Base-by-base conservation (phyloP, 1,284 basidiomycete genomes). In the Austroboletus sp. region DNA sequence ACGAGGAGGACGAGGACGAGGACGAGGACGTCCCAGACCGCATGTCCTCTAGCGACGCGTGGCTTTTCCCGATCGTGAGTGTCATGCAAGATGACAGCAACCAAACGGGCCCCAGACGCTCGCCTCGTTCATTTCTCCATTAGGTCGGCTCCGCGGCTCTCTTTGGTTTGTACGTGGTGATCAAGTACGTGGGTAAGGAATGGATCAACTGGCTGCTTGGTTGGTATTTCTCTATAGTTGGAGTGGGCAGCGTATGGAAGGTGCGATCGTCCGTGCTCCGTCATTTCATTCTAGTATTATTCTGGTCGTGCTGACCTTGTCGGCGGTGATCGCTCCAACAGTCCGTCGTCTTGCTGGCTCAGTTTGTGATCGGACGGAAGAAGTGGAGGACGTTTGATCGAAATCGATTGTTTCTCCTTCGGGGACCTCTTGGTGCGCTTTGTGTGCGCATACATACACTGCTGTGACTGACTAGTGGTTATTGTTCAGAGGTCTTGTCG, bases 191-290 rank as follows among this genome's bases (percentile, higher is more conserved):
- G 35, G 88, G 89, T 33, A 80, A 77, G 56, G 79, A 82, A 55
- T 90, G 88, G 84, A 82, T 96, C 52, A 90, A 90, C 61, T 79
- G 73, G 71, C 51, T 88, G 1, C 67, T 90, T 16, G 78, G 76
- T n/a, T 80, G 81, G 71, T 92, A 92, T 60, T 90, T 90, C 54
- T 73, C 79, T 13, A 19, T 83, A 12, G 71, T 73, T 5, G 83
- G 83, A 0, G 68, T 82, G 10, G 78, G 73, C 9, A 80, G 78
- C 53, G 75, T 86, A n/a, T 82, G 81, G 76, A 80, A 79, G 71
- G 86, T 66, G 39, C 11, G 31, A 21, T 21, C 21, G 21, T 21
- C 21, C 21, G 21, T 21, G 21, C 21, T 21, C 21, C 21, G 21
- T 6, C 21, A 29, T 17, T 1, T 7, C 26, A n/a, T 30, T 29